Base-by-base conservation (phyloP, 176 grass and related monocot species). In the Paspalum notatum region DNA sequence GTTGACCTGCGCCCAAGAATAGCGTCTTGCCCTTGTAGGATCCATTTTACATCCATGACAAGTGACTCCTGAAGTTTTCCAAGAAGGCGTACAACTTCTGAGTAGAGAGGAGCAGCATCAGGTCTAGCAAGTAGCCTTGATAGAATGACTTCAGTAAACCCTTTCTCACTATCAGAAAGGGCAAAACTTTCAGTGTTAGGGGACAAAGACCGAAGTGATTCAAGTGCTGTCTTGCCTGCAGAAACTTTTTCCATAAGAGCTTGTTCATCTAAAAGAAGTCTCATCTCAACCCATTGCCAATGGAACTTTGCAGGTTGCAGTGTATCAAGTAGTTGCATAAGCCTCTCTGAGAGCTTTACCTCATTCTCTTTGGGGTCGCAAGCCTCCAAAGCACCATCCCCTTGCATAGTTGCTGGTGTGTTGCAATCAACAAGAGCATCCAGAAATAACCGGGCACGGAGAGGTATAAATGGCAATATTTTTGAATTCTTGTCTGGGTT, bases 271-370 rank as follows among this genome's bases (percentile, higher is more conserved):
- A 99, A 91, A 86, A 99, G 97, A 74, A 99, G 87, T 61, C 93
- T 89, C 87, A 99, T 91, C 74, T 99, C 90, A 73, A 99, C 90
- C 97, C 97, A 99, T 69, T 99, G 97, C 97, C 97, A 99, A 85
- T 96, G 97, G 57, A 99, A 99, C 51, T 96, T 99, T 67, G 97
- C 97, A 75, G 97, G 90, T 75, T 99, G 97, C 21, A 99, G 82
- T 55, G 86, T 90, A 86, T 99, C 93, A 22, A 99, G 90, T 74
- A 95, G 75, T 79, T 96, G 97, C 48, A 93, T 69, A 84, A 99
- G 93, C 66, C 91, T 90, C 49, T 99, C 93, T 8, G 65, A 85
- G 62, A 91, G 82, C 83, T 93, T 96, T 63, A 80, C 68, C 72
- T 91, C 93, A 61, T 79, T 99, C 53, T 91, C 84, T 85, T 88